phyloP scores from a whole-genome alignment of 1,284 basidiomycete genomes.

The Microbotryum silenes-acaulis region DNA sequence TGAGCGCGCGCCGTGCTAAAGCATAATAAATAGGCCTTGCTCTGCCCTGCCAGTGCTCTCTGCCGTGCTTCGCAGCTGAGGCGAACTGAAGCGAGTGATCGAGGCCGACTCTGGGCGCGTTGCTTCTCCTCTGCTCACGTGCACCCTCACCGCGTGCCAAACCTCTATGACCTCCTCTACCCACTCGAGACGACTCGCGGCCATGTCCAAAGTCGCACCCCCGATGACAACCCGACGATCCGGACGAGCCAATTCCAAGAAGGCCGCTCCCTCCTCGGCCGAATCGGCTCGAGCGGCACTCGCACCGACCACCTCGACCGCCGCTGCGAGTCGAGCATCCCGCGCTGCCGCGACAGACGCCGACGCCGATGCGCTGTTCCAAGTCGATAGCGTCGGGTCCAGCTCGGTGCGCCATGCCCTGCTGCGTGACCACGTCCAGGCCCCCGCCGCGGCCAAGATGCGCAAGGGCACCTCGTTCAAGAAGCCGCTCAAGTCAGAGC shows the following conservation, averaged over 20 bases:
- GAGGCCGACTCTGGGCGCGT: too few species aligned
- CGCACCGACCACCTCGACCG: background rate
- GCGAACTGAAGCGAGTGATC: too few species aligned
- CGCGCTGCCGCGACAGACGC: background rate
- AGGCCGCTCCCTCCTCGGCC: slow-evolving; percentile 14
- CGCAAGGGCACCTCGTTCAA: slow-evolving; percentile 29
- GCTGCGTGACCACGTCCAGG: slow-evolving; percentile 8
- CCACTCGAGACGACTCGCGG: background rate
- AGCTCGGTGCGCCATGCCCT: slow-evolving; percentile 18
- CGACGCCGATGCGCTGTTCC: slow-evolving; percentile 15
- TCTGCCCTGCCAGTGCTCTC: too few species aligned
- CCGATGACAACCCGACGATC: too few species aligned
- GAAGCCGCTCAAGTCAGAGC: slow-evolving; percentile 62
- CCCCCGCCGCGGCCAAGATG: slow-evolving; percentile 14
- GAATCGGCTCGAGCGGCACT: background rate
- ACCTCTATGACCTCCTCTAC: too few species aligned
- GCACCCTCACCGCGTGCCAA: too few species aligned
- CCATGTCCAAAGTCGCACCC: slow-evolving; percentile 14
- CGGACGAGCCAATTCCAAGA: slow-evolving; percentile 21
- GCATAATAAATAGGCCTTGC: too few species aligned
- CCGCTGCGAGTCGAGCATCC: background rate
- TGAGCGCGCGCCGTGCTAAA: too few species aligned
- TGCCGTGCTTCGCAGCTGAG: too few species aligned
- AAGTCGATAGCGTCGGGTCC: slow-evolving; percentile 26
- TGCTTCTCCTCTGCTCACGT: too few species aligned